Evolutionary conservation across 75 land plant species (phyloP).

Genomic region (Ceratopteris richardii): DNA sequence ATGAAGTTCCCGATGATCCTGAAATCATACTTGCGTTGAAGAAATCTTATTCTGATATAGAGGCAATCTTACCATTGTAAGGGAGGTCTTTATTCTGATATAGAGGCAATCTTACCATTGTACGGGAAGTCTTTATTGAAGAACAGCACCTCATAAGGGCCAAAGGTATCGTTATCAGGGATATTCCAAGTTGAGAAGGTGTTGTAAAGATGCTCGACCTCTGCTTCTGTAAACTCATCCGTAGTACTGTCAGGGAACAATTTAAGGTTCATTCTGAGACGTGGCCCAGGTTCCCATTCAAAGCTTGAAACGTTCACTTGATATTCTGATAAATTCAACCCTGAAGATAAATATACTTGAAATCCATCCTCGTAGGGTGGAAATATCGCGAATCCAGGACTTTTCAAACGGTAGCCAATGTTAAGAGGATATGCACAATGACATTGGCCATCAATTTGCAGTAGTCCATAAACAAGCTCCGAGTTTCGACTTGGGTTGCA

Average conservation of each 20-base stretch:
- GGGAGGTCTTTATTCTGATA: no score
- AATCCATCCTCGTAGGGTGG: constrained; percentile 34
- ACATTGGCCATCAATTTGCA: constrained; percentile 13
- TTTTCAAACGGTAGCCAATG: constrained; percentile 63
- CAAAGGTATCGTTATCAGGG: constrained; percentile 44
- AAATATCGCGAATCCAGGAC: constrained; percentile 68
- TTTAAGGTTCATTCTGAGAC: constrained; percentile 58
- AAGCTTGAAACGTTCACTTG: constrained; percentile 46
- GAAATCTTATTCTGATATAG: neutral
- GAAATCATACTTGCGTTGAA: neutral
- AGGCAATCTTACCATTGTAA: no score
- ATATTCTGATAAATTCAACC: constrained; percentile 26
- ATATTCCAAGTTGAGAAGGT: constrained; percentile 51
- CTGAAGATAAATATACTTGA: constrained; percentile 24
- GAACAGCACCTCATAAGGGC: constrained; percentile 79
- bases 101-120: neutral
- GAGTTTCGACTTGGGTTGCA: neutral
- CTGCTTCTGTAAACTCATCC: constrained; percentile 38
- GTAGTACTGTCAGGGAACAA: constrained; percentile 33
- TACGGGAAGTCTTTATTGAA: constrained; percentile 38
- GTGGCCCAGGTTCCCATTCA: constrained; percentile 69
- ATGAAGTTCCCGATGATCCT: neutral
- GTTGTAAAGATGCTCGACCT: constrained; percentile 38
- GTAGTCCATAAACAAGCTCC: neutral
- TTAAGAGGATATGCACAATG: constrained; percentile 58